phyloP scores from a whole-genome alignment of 306 rosid species.

The Datisca glomerata region DNA sequence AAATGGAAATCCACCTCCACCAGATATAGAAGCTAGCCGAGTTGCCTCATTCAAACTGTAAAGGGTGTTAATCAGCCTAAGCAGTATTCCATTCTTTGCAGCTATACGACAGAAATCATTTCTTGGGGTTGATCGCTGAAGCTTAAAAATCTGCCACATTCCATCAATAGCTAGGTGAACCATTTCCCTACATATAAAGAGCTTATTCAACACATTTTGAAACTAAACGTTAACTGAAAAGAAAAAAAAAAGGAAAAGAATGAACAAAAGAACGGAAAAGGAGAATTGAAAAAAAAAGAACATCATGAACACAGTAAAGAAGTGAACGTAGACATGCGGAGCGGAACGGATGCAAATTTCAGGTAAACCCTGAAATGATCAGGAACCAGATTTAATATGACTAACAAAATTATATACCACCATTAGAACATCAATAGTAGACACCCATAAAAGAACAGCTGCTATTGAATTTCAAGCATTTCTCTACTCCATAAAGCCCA shows the following conservation, averaged over 20 bases:
- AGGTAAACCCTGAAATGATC: too few species aligned
- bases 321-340: conserved; percentile 1
- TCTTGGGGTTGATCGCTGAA: conserved; percentile 90
- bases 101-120: conserved; percentile 95
- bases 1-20: conserved; percentile 58
- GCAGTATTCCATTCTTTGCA: conserved; percentile 85
- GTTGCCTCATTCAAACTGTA: conserved; percentile 98
- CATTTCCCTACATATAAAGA: conserved; percentile 73
- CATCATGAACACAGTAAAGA: background rate
- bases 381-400: background rate
- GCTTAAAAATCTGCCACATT: conserved; percentile 99
- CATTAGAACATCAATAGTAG: too few species aligned
- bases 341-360: too few species aligned
- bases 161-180: conserved; percentile 99
- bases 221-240: conserved; percentile 7
- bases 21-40: conserved; percentile 70
- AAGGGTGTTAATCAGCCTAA: conserved; percentile 93
- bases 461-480: too few species aligned
- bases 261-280: background rate
- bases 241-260: too few species aligned
- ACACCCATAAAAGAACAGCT: too few species aligned
- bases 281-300: background rate
- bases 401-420: background rate
- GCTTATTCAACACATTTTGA: conserved; percentile 13
- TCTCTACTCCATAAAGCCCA: too few species aligned